phyloP scores from a whole-genome alignment of 805 yeast species.

The Kluyveromyces siamensis region DNA sequence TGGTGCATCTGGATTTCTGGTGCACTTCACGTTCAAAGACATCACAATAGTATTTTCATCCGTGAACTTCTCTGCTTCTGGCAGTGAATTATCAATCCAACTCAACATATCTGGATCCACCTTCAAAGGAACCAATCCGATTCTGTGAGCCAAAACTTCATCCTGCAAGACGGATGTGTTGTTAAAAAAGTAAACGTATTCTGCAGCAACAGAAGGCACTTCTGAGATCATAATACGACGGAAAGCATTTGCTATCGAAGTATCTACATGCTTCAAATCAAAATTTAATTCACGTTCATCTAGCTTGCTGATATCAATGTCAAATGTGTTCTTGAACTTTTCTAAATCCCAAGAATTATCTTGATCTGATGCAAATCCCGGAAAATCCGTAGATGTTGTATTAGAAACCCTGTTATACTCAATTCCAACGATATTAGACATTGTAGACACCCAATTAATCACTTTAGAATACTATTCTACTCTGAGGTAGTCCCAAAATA shows the following conservation, averaged over 20 bases:
- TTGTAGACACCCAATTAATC: constrained; percentile 3
- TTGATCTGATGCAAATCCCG: constrained; percentile 59
- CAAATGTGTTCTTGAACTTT: constrained; percentile 59
- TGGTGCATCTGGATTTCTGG: constrained; percentile 77
- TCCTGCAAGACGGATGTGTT: constrained; percentile 96
- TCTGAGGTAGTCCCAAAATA: not conserved
- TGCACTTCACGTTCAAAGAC: constrained; percentile 72
- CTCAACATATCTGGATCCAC: constrained; percentile 82
- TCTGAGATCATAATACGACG: constrained; percentile 96
- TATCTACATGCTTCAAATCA: constrained; percentile 78
- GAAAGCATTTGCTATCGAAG: constrained; percentile 92
- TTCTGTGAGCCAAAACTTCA: constrained; percentile 91
- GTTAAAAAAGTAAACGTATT: constrained; percentile 80
- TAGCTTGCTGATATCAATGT: constrained; percentile 56
- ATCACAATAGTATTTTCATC: constrained; percentile 86
- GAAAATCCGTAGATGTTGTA: constrained; percentile 84
- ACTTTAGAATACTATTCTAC: not conserved
- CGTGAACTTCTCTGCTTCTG: constrained; percentile 62
- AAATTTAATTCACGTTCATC: constrained; percentile 72
- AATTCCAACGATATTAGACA: constrained; percentile 63
- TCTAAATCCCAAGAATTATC: constrained; percentile 79
- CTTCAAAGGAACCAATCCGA: constrained; percentile 84
- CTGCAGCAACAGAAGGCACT: constrained; percentile 94
- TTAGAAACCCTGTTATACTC: constrained; percentile 89
- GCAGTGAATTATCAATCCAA: constrained; percentile 67